phyloP scores from a whole-genome alignment of 1,284 basidiomycete species.

The Termitomyces sp. region DNA sequence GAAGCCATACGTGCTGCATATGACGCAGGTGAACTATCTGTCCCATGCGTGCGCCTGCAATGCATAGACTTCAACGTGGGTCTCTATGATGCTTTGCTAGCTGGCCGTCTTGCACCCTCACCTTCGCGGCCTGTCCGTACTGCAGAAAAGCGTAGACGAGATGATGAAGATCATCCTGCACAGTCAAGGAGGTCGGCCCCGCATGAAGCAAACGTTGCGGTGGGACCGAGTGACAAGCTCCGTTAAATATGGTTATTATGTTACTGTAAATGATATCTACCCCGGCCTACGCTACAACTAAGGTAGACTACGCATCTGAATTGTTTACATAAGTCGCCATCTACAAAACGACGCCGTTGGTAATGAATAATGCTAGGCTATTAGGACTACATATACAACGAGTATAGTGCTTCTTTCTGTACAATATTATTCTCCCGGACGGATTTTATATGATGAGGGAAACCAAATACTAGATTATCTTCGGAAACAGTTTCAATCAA shows the following conservation, averaged over 20 bases:
- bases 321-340: background rate
- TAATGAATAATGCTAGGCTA: background rate
- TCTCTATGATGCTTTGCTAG: conserved; percentile 29
- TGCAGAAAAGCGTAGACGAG: conserved; percentile 9
- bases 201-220: background rate
- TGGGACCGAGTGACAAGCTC: background rate
- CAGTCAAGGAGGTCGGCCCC: background rate
- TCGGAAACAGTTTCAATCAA: background rate
- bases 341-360: background rate
- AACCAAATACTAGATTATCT: background rate
- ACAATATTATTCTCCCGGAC: background rate
- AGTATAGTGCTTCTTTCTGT: background rate
- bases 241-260: no score
- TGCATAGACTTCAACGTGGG: conserved; percentile 38
- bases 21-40: conserved; percentile 32
- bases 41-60: conserved; percentile 42
- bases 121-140: conserved; percentile 1
- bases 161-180: conserved; percentile 11
- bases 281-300: no score
- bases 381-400: background rate
- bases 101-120: background rate
- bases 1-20: conserved; percentile 34
- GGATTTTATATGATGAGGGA: background rate
- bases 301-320: no score
- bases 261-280: no score